Percentiles rank a stretch among this genome's conserved stretches.
phyloP scores from a whole-genome alignment of 371 early-diverging fungal species.

The Apophysomyces sp. region DNA sequence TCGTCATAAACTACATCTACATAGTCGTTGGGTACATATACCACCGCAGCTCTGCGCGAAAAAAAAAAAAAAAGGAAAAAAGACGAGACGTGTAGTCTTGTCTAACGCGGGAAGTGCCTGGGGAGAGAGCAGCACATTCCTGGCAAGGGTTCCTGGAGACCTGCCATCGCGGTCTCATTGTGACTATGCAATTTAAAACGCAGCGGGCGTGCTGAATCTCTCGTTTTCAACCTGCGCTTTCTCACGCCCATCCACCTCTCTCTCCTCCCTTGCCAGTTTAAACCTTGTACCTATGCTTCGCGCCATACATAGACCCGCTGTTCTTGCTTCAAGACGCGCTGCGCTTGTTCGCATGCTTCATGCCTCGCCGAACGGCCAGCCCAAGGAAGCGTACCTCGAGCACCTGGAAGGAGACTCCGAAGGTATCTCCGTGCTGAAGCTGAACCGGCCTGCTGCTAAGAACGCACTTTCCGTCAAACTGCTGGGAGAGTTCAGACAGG shows the following conservation, averaged over 20 bases:
- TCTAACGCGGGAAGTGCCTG: no score
- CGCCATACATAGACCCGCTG: not conserved
- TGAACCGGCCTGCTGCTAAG: slow-evolving; percentile 86
- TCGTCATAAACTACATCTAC: no score
- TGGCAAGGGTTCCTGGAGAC: no score
- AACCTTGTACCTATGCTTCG: not conserved
- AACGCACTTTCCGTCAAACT: slow-evolving; percentile 89
- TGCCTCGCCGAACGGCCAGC: slow-evolving; percentile 7
- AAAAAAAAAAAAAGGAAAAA: no score
- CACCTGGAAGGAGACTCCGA: slow-evolving; percentile 51
- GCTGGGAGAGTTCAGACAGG: slow-evolving; percentile 69
- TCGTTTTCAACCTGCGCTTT: not conserved
- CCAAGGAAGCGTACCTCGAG: slow-evolving; percentile 67
- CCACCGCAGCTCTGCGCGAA: no score
- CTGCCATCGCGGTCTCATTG: no score
- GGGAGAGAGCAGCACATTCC: no score
- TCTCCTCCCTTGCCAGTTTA: not conserved
- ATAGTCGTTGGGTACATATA: no score
- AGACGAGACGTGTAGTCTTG: no score
- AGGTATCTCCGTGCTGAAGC: slow-evolving; percentile 82
- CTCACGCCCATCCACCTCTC: not conserved
- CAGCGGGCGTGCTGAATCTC: no score
- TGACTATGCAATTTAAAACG: not conserved
- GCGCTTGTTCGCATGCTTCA: slow-evolving; percentile 9
- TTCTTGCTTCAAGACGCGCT: not conserved